Conservation (phyloP, 2,329 filamentous ascomycete species). For the Cladosporium cucumerinum region DNA sequence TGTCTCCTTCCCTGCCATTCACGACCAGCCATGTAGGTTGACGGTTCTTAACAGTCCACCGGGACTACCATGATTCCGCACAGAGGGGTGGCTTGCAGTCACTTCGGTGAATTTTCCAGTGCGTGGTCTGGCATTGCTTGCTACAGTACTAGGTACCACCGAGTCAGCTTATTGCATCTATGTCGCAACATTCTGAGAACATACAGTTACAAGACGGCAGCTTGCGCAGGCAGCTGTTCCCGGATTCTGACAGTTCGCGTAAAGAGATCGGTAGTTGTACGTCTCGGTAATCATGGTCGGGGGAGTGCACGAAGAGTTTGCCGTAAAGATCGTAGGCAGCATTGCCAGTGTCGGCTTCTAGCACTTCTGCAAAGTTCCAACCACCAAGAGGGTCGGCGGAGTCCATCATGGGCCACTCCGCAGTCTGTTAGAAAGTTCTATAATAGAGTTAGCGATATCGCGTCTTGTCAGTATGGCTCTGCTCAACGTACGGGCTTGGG, state of each 20-base stretch:
- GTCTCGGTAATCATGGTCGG: not conserved
- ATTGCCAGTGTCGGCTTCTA: constrained; percentile 22
- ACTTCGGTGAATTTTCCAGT: constrained; percentile 33
- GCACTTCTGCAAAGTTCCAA: constrained; percentile 36
- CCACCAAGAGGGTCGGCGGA: constrained; percentile 37
- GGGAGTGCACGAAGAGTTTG: constrained; percentile 34
- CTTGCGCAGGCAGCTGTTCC: constrained; percentile 1
- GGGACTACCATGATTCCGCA: constrained; percentile 30
- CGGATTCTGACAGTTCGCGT: not conserved
- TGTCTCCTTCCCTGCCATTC: too few relatives aligned
- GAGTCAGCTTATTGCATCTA: not conserved
- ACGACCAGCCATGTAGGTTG: constrained; percentile 26
- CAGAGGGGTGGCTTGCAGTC: constrained; percentile 32
- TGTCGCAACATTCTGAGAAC: not conserved
- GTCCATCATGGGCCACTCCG: constrained; percentile 40
- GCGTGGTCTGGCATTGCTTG: constrained; percentile 31
- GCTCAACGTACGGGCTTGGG: constrained; percentile 42
- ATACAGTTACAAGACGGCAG: constrained; percentile 18
- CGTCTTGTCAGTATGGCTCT: too few relatives aligned
- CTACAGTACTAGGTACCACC: constrained; percentile 34
- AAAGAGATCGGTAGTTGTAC: not conserved
- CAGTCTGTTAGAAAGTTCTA: constrained; percentile 38
- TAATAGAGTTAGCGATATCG: not conserved
- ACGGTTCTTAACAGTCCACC: constrained; percentile 29
- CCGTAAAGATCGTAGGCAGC: constrained; percentile 39